Evolutionary conservation across 805 yeast genomes (phyloP).

Genomic region (Candida parachauliodes): DNA sequence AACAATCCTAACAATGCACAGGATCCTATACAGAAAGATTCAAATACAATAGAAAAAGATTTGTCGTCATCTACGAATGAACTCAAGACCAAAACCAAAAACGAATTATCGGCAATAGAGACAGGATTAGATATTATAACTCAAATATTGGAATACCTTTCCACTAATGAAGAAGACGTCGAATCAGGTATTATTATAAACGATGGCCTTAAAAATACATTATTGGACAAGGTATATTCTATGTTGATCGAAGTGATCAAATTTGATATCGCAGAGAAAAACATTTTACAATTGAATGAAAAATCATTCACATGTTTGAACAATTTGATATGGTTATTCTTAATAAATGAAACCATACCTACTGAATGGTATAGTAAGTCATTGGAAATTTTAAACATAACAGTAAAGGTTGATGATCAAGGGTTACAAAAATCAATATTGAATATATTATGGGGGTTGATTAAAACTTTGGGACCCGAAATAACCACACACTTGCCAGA

Average conservation of each 20-base stretch:
- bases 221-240: conserved; percentile 20
- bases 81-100: conserved; percentile 39
- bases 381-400: conserved; percentile 28
- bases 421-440: conserved; percentile 29
- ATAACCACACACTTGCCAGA: conserved; percentile 20
- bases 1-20: conserved; percentile 30
- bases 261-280: conserved; percentile 28
- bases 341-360: conserved; percentile 28
- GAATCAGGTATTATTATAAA: conserved; percentile 16
- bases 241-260: conserved; percentile 37
- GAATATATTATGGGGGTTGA: conserved; percentile 36
- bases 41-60: conserved; percentile 10
- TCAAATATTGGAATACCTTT: conserved; percentile 60
- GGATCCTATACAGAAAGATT: conserved; percentile 24
- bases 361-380: conserved; percentile 36
- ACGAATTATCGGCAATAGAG: conserved; percentile 62
- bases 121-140: conserved; percentile 73
- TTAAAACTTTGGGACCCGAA: conserved; percentile 35
- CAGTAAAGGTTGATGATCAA: conserved; percentile 13
- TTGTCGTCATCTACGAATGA: conserved; percentile 10
- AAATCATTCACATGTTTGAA: conserved; percentile 66
- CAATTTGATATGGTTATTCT: conserved; percentile 62
- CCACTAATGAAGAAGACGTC: conserved; percentile 22
- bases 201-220: conserved; percentile 15
- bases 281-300: conserved; percentile 39